These are phyloP conservation scores for Penicillium subrubescens DNA, from an alignment of 495 filamentous ascomycete genomes.

Conservation along the genomic window DNA sequence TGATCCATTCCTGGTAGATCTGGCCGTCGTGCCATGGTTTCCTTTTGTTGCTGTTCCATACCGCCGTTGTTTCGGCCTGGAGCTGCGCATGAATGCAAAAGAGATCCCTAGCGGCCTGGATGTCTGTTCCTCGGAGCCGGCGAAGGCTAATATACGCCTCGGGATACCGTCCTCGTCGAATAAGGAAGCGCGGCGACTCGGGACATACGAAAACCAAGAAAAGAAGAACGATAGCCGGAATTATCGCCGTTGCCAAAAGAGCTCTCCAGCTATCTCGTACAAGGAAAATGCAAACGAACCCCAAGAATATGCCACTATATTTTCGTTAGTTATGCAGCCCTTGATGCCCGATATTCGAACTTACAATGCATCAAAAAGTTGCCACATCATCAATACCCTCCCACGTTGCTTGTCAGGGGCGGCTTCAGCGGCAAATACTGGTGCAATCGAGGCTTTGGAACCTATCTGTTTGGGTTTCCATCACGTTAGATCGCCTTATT, in stretches of 20 bases:
- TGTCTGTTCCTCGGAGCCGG: constrained; percentile 58
- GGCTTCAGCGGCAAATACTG: constrained; percentile 73
- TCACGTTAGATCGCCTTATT: constrained; percentile 47
- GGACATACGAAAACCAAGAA: constrained; percentile 9
- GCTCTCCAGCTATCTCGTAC: constrained; percentile 63
- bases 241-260: constrained; percentile 68
- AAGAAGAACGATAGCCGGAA: constrained; percentile 60
- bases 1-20: constrained; percentile 18
- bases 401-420: constrained; percentile 67
- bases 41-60: not conserved
- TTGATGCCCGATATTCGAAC: constrained; percentile 2
- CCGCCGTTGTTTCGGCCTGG: constrained; percentile 32
- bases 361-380: constrained; percentile 69
- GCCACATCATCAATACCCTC: constrained; percentile 73
- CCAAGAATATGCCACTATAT: constrained; percentile 58
- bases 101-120: constrained; percentile 72
- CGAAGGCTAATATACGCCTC: constrained; percentile 62
- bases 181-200: constrained; percentile 7
- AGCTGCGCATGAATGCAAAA: constrained; percentile 71
- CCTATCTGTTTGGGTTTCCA: constrained; percentile 51
- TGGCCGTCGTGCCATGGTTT: constrained; percentile 3
- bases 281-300: constrained; percentile 58
- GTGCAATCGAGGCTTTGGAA: constrained; percentile 49
- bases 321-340: not conserved
- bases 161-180: constrained; percentile 49